Conservation (phyloP, 257 asterid species). For the Scutellaria minor region DNA sequence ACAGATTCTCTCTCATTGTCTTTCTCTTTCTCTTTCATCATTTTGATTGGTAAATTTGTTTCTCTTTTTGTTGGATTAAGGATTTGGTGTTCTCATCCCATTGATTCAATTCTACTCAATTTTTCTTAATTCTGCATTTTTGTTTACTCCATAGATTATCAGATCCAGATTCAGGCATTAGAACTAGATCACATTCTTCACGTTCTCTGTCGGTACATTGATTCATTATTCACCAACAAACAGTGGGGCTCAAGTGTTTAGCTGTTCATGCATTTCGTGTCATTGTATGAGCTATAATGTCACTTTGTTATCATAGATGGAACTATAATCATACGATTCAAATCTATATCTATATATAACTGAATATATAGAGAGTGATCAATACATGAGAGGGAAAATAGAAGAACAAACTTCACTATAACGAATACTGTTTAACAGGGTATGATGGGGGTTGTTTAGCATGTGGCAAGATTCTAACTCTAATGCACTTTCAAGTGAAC, state of each 20-base stretch:
- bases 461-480: neutral
- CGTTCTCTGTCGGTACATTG: conserved; percentile 25
- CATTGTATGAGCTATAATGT: neutral
- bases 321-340: too few species aligned
- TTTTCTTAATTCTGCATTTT: conserved; percentile 1
- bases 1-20: neutral
- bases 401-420: neutral
- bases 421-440: neutral
- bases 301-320: conserved; percentile 2
- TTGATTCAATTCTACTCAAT: neutral
- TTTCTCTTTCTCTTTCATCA: conserved; percentile 29
- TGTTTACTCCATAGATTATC: neutral
- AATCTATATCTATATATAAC: too few species aligned
- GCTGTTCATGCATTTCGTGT: neutral
- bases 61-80: conserved; percentile 25
- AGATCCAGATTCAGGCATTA: conserved; percentile 30
- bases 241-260: conserved; percentile 12
- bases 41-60: conserved; percentile 2
- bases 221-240: neutral
- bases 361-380: neutral
- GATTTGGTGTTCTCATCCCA: conserved; percentile 11
- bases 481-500: conserved; percentile 14
- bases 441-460: neutral
- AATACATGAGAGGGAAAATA: neutral
- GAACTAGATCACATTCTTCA: neutral